Evolutionary conservation across 202 grass and related monocot genomes (phyloP).

Genomic region (Setaria viridis): DNA sequence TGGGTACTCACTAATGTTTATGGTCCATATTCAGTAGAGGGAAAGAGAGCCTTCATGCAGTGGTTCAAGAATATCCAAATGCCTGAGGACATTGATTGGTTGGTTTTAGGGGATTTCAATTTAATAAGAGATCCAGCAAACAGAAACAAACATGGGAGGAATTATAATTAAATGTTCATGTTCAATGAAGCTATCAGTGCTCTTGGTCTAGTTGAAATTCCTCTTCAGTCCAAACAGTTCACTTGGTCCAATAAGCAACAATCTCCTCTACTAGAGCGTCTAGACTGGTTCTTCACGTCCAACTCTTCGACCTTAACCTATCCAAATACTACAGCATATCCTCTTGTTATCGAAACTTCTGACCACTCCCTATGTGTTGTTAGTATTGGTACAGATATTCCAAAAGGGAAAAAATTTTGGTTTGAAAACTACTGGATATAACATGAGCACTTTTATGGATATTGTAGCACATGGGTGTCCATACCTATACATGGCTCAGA

Average conservation of each 20-base stretch:
- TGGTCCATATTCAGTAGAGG: not conserved
- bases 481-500: accelerated
- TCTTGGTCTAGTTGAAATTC: accelerated
- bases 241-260: not conserved
- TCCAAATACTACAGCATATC: accelerated
- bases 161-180: accelerated
- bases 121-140: not conserved
- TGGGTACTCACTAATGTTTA: not conserved
- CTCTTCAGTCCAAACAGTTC: not conserved
- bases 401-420: not conserved
- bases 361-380: not conserved
- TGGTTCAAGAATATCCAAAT: not conserved
- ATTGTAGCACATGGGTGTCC: no score
- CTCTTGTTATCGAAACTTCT: not conserved
- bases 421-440: not conserved
- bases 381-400: not conserved
- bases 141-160: not conserved
- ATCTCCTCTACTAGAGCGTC: not conserved
- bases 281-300: not conserved
- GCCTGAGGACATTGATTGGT: no score
- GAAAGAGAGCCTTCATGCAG: not conserved
- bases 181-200: not conserved
- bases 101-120: no score
- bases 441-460: not conserved
- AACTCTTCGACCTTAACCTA: not conserved